Percentiles rank a stretch among this genome's conserved stretches.
Conservation (phyloP, 305 asterid genomes). For the Euphrasia arctica region DNA sequence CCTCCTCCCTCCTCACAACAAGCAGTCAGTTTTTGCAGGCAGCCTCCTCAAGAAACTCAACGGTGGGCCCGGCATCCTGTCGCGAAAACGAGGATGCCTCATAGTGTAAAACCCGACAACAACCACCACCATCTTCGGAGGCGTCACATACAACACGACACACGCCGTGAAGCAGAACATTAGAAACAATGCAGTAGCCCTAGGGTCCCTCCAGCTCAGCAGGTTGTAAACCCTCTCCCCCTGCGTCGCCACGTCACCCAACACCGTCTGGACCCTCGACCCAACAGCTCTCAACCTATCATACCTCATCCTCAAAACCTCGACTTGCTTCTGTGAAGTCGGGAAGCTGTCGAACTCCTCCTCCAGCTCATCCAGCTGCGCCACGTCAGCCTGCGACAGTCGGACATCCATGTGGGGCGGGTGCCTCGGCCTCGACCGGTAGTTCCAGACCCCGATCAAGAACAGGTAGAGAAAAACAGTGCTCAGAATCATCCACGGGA, state of each 20-base stretch:
- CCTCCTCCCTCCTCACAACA: constrained; percentile 60
- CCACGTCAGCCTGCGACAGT: constrained; percentile 65
- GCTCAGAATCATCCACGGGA: constrained; percentile 60
- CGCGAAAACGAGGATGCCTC: constrained; percentile 82
- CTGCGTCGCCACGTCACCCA: constrained; percentile 79
- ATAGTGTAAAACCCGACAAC: constrained; percentile 46
- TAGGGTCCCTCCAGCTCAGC: constrained; percentile 84
- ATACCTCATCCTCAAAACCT: constrained; percentile 56
- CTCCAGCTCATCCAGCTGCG: constrained; percentile 56
- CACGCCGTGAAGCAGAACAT: constrained; percentile 58
- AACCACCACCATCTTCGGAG: constrained; percentile 39
- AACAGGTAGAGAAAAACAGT: constrained; percentile 42
- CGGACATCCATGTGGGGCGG: constrained; percentile 86
- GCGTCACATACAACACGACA: constrained; percentile 40
- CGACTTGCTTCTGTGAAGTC: constrained; percentile 46
- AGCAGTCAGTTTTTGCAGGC: constrained; percentile 74
- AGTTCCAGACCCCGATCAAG: constrained; percentile 56
- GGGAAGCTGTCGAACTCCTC: constrained; percentile 86
- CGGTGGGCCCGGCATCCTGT: constrained; percentile 54
- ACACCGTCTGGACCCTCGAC: constrained; percentile 67
- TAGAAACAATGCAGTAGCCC: constrained; percentile 73
- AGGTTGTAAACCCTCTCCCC: constrained; percentile 71
- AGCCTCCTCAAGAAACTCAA: constrained; percentile 76
- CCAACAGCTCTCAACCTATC: constrained; percentile 67
- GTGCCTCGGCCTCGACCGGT: constrained; percentile 60